Evolutionary conservation across 495 filamentous ascomycete genomes (phyloP), one percentile per base, ranked within the genome.

Genomic region (Hyaloscypha hepaticicola): DNA sequence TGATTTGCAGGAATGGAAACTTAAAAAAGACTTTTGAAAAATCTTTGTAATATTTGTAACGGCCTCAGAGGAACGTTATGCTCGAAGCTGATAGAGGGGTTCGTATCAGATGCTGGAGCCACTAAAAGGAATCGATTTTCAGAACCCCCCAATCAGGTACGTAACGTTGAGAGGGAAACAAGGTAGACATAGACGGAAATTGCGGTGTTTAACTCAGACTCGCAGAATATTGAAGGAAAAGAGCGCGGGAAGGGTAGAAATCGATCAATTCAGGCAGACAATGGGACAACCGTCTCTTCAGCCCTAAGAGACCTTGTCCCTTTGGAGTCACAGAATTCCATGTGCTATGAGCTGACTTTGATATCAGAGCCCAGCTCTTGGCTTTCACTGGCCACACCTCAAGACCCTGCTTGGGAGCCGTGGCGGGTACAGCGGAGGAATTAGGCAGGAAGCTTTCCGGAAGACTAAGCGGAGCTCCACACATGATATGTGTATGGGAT

Each of bases 331-430:
- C 19, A 45, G 31, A 27, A 16, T 16, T 45, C 38, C 55, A 57
- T 55, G 38, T 64, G 62, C 62, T 64, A 64, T 19, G 26, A 58
- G 22, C 53, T 64, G 33, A 64, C 24, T 41, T 28, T 26, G 19
- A 14, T n/a, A 24, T 49, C 24, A 58, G 24, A 22, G 9, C 55
- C 53, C 55, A 58, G 51, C 34, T 58, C 62, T 58, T 50, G 25
- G 26, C 49, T 58, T 16, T 53, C 24, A 49, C 22, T 58, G 52
- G 62, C 53, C 38, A 58, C 22, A 51, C 26, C 31, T 24, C 28
- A 45, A 55, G 48, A 7, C 34, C 51, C 7, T 55, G 29, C 16
- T 24, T 8, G 16, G 19, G 28, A 27, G 51, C 61, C 28, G 16
- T 48, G 11, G 26, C 55, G 12, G 48, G 31, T 2, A 56, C 6